Base-by-base conservation (phyloP, 805 yeast species). In the Ogataea angusta region DNA sequence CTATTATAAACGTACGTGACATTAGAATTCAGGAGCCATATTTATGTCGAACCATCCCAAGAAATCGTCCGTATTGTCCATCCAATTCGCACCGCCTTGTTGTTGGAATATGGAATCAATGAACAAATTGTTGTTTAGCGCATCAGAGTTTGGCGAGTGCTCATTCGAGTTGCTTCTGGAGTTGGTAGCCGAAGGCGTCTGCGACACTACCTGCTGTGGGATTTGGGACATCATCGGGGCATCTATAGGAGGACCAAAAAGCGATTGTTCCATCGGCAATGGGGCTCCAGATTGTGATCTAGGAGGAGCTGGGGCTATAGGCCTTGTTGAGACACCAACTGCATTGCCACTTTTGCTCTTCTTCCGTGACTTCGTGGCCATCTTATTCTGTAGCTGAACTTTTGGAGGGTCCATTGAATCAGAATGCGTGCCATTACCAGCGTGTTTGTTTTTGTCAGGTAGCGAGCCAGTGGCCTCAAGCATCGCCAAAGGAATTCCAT, bases 11-110 rank as follows among this genome's bases (percentile, higher is more conserved):
- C 6, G 14, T 18, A 10, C 14, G n/a, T 17, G 35, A 34, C 26
- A 34, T 61, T 47, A 76, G 53, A 78, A 78, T 45, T 75, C 82
- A 0, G 81, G 82, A 3, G 77, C 79, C 82, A 76, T 77, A 54
- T 83, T 83, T 60, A 80, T 79, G 58, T 87, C 95, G 68, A 90
- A 85, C 96, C 96, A 90, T 10, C 97, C 97, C 34, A 90, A 67
- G 54, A 90, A 84, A 58, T 90, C 97, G 56, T 90, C 97, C 33
- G 73, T 75, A 38, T 80, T 86, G 56, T 86, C 89, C 57, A 82
- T 74, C 95, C 95, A 87, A 22, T 88, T 90, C 24, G 82, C 78
- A 19, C 89, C 84, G 51, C 85, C 93, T 59, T 83, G 88, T 57
- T 83, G 88, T 57, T 83, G 88, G 63, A 85, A 79, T 50, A 85